Evolutionary conservation across 2,329 filamentous ascomycete genomes (phyloP), one percentile per base, ranked within the genome.

Genomic region (Ascosphaera apis): DNA sequence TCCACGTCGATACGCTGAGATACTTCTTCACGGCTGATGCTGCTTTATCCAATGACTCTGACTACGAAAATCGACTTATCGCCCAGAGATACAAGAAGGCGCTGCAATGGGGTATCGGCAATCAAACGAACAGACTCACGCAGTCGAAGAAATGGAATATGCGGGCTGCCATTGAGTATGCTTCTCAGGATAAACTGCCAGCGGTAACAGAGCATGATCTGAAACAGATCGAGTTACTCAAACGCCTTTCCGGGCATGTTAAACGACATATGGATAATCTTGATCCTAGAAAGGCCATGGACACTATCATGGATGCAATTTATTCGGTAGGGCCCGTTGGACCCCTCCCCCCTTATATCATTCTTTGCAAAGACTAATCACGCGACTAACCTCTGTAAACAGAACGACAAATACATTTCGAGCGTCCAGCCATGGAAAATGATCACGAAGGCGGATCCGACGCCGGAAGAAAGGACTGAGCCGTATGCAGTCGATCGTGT

Each of bases 21-120:
- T 95, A 79, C 56, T 98, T 86, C 53, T 68, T 98, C 43, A 69
- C 82, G 42, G 69, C 76, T 41, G 76, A 84, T 41, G 84, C 82
- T 31, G 78, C 74, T 15, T 69, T 92, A 23, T 59, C 60, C 11
- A 63, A 79, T 38, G 88, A 98, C 50, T 68, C 81, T 19, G 73
- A 83, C 52, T 98, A 95, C 49, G 75, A 76, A 41, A 98, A 95
- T 51, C 57, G 65, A 11, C 64, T 69, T 40, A 76, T 98, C 41
- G 70, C 77, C 32, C 63, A 69, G 11, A 65, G 72, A 39, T 93
- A 95, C 55, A 77, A 76, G 49, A 88, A 83, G 48, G 66, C 73
- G 19, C 62, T 98, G 18, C 74, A 80, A 50, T 65, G 67, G 28
- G 76, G 76, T 0, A 57, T 95, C 3, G 88, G 88, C 2, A 95